Base-by-base conservation (phyloP, 1,284 basidiomycete genomes). In the Xerocomus minutiporus region DNA sequence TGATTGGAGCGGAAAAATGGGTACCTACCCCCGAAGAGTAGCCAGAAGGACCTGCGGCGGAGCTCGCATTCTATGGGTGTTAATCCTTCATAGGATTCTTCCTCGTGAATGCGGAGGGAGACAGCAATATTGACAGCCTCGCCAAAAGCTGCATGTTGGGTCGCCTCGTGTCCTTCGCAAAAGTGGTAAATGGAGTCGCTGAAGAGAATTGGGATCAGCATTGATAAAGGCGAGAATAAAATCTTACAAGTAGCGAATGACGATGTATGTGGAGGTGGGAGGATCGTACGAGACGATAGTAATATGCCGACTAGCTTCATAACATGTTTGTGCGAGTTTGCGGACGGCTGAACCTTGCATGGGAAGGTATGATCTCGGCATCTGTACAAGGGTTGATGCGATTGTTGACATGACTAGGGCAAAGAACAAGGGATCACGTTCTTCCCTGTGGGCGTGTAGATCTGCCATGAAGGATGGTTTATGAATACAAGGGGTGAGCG, bases 401-500 rank as follows among this genome's bases (percentile, higher is more conserved):
- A 93, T 81, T 11, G 88, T 88, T 4, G 85, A 87, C 83, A 93
- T 88, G 56, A 93, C 88, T 20, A 93, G 74, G 4, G 91, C 86
- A 62, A 91, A 91, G 73, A 92, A 93, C 13, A 90, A 78, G n/a
- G 88, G 88, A 61, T 90, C 88, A 12, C 82, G 79, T 63, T 92
- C 89, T 70, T 93, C 91, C 53, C 88, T 72, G 43, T 80, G 80
- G 0, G 81, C 75, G 57, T 86, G 82, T 32, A 94, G 75, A 70
- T 92, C 91, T 23, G 86, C 84, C 84, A 92, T 86, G 66, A 93
- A 93, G 1, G 88, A 88, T 36, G 89, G 89, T 62, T 84, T 86
- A 71, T 90, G 87, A 47, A 91, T 74, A 68, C 86, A 88, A 5
- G 91, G 91, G 8, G 87, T 90, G 45, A 93, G 77, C 8, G 89